phyloP scores from a whole-genome alignment of 2,329 filamentous ascomycete genomes.

The Ophiostoma tasmaniense region DNA sequence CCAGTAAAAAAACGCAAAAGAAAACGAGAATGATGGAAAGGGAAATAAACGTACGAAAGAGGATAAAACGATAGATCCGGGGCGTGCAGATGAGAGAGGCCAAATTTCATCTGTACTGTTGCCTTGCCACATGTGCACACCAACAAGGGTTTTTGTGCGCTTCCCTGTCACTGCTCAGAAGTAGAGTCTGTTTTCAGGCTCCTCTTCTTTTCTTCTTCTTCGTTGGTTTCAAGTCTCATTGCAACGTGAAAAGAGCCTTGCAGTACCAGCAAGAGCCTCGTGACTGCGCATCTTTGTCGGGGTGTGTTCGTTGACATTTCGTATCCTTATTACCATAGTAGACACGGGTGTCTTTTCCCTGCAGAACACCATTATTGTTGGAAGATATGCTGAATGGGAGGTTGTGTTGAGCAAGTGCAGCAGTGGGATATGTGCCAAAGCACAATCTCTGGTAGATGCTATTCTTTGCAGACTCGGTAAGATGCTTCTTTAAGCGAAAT shows the following conservation, averaged over 20 bases:
- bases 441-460: not conserved
- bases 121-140: not conserved
- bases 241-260: not conserved
- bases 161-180: not conserved
- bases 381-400: not conserved
- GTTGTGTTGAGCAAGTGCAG: not conserved
- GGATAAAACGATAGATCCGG: not conserved
- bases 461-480: not conserved
- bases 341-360: not conserved
- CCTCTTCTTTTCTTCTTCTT: not conserved
- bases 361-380: not conserved
- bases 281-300: not conserved
- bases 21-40: not conserved
- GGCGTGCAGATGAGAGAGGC: not conserved
- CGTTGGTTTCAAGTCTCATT: not conserved
- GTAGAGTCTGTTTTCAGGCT: not conserved
- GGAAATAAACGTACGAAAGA: not conserved
- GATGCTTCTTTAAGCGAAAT: not conserved
- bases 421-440: not conserved
- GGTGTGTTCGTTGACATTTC: not conserved
- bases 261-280: not conserved
- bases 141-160: not conserved
- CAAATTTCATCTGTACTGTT: not conserved
- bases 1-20: not conserved
- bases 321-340: not conserved